These are phyloP conservation scores for Protomyces arabidopsidicola DNA, from an alignment of 1,139 yeast species.

Conservation along the genomic window DNA sequence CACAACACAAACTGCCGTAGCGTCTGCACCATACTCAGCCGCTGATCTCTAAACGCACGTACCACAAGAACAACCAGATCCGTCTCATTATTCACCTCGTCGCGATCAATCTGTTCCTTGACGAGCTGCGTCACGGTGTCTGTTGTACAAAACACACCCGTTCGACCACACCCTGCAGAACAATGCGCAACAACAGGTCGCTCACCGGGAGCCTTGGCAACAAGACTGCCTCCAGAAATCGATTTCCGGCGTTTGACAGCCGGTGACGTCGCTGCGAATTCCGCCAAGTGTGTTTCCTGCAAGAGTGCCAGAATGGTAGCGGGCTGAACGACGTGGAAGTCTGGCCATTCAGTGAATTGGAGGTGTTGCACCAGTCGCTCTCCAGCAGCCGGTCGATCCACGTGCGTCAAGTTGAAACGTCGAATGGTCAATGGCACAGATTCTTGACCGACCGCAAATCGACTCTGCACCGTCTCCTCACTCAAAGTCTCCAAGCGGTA, in stretches of 20 bases:
- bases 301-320: constrained; percentile 53
- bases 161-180: constrained; percentile 89
- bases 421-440: constrained; percentile 32
- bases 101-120: constrained; percentile 30
- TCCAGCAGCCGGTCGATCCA: constrained; percentile 2
- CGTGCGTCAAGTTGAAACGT: constrained; percentile 30
- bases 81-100: constrained; percentile 34
- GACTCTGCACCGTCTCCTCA: not conserved
- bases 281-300: constrained; percentile 38
- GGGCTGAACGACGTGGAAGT: constrained; percentile 63
- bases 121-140: constrained; percentile 58
- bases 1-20: constrained; percentile 68
- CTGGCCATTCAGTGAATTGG: constrained; percentile 76
- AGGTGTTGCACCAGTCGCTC: constrained; percentile 51
- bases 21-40: constrained; percentile 80
- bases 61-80: constrained; percentile 58
- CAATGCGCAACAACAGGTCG: constrained; percentile 68
- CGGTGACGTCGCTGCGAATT: constrained; percentile 7
- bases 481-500: not conserved
- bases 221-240: not conserved
- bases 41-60: constrained; percentile 60
- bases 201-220: not conserved
- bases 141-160: constrained; percentile 76
- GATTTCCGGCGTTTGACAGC: constrained; percentile 17
- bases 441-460: not conserved